Evolutionary conservation across 2,329 filamentous ascomycete genomes (phyloP).

Genomic region (Botrytis sinoallii): DNA sequence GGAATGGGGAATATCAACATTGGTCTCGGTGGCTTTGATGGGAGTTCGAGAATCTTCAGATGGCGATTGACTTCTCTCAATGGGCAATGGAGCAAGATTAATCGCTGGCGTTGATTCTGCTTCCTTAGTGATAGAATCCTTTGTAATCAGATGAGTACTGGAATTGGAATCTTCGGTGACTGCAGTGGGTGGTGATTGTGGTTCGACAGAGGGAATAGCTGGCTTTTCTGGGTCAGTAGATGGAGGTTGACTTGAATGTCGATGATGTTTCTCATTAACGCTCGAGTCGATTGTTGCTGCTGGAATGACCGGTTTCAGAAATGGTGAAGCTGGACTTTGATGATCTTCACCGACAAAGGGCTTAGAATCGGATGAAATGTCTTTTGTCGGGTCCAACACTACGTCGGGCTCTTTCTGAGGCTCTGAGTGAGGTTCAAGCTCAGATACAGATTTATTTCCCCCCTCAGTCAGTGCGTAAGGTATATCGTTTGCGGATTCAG

Average conservation of each 20-base stretch:
- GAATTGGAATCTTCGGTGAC: not conserved
- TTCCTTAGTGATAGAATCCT: not conserved
- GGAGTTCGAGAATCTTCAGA: not conserved
- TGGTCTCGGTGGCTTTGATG: not conserved
- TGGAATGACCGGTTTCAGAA: not conserved
- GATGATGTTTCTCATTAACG: not conserved
- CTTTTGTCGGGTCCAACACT: not conserved
- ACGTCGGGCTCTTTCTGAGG: not conserved
- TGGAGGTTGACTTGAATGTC: not conserved
- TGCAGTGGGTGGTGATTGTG: not conserved
- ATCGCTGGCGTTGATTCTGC: not conserved
- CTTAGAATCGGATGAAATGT: not conserved
- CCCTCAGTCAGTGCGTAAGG: not conserved
- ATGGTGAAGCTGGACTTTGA: not conserved
- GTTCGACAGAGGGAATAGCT: not conserved
- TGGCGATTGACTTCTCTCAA: not conserved
- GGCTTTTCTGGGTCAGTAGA: not conserved
- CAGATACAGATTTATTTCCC: too few relatives aligned
- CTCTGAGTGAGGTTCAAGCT: not conserved
- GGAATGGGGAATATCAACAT: not conserved
- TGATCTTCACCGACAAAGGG: not conserved
- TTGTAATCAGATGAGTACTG: not conserved
- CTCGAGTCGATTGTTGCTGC: not conserved
- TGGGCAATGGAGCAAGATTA: not conserved
- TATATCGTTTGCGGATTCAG: too few relatives aligned